phyloP scores from a whole-genome alignment of 164 flowering plant genomes.

The Berberis thunbergii region DNA sequence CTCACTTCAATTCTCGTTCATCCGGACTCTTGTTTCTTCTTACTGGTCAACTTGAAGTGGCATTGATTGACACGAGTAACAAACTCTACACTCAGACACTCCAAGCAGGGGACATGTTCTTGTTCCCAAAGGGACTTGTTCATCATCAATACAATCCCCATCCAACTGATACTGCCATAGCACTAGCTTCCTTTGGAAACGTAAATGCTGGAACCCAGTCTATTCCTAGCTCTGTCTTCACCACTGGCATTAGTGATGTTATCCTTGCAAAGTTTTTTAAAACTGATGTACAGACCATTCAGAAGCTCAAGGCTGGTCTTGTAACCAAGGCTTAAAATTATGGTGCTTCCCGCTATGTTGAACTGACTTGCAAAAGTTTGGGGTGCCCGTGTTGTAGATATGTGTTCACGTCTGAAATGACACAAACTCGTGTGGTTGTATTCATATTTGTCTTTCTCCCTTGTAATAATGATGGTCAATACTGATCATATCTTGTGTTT shows the following conservation, averaged over 20 bases:
- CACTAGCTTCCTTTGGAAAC: slow-evolving; percentile 18
- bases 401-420: no score
- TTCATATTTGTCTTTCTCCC: no score
- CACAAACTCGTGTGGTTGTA: no score
- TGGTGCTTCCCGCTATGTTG: background rate
- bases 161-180: slow-evolving; percentile 6
- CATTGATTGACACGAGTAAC: slow-evolving; percentile 17
- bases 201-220: slow-evolving; percentile 13
- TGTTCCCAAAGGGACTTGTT: slow-evolving; percentile 20
- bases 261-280: slow-evolving; percentile 2
- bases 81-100: slow-evolving; percentile 18
- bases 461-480: no score
- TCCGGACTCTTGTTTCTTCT: slow-evolving; percentile 13
- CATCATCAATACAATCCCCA: slow-evolving; percentile 20
- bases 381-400: no score
- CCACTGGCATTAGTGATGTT: background rate
- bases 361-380: background rate
- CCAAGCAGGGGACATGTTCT: slow-evolving; percentile 20
- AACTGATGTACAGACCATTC: slow-evolving; percentile 2
- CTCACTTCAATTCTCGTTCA: slow-evolving; percentile 15
- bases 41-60: slow-evolving; percentile 13
- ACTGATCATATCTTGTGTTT: no score
- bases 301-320: slow-evolving; percentile 6
- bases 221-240: slow-evolving; percentile 6
- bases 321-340: slow-evolving; percentile 1